A percentile compares a stretch with the other conserved stretches of the same genome.
Conservation (phyloP, 2,329 filamentous ascomycete genomes). For the Bisporella sp. region DNA sequence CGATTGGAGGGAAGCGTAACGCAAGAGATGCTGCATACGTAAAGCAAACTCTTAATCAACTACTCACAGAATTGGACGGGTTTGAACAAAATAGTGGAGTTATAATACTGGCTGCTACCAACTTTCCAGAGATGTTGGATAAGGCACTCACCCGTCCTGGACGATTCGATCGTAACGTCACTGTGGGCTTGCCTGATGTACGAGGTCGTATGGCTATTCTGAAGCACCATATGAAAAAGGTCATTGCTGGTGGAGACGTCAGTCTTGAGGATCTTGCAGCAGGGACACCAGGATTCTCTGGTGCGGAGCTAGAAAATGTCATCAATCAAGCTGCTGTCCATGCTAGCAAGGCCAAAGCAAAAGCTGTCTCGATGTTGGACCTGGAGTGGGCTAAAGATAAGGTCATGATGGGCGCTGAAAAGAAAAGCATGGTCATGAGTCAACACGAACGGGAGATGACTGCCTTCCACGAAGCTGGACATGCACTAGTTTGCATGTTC, state of each 20-base stretch:
- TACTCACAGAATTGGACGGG: conserved; percentile 92
- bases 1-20: conserved; percentile 90
- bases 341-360: conserved; percentile 80
- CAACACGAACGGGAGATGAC: conserved; percentile 93
- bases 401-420: conserved; percentile 93
- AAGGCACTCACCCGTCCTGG: conserved; percentile 91
- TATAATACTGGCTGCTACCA: conserved; percentile 93
- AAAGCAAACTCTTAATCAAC: conserved; percentile 95
- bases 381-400: conserved; percentile 98
- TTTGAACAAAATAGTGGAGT: conserved; percentile 93
- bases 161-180: conserved; percentile 89
- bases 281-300: conserved; percentile 86
- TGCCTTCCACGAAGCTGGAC: conserved; percentile 94
- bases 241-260: conserved; percentile 73
- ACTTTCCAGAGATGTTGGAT: conserved; percentile 89
- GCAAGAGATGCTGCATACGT: conserved; percentile 89
- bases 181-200: conserved; percentile 84
- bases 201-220: conserved; percentile 88
- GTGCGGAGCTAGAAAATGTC: conserved; percentile 92
- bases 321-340: conserved; percentile 93
- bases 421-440: conserved; percentile 80
- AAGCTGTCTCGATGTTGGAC: conserved; percentile 68
- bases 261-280: conserved; percentile 79
- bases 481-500: conserved; percentile 84
- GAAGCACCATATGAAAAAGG: conserved; percentile 87